A percentile compares a stretch with the other conserved stretches of the same genome.
phyloP scores from a whole-genome alignment of 768 basidiomycete genomes.

The Mycena latifolia region DNA sequence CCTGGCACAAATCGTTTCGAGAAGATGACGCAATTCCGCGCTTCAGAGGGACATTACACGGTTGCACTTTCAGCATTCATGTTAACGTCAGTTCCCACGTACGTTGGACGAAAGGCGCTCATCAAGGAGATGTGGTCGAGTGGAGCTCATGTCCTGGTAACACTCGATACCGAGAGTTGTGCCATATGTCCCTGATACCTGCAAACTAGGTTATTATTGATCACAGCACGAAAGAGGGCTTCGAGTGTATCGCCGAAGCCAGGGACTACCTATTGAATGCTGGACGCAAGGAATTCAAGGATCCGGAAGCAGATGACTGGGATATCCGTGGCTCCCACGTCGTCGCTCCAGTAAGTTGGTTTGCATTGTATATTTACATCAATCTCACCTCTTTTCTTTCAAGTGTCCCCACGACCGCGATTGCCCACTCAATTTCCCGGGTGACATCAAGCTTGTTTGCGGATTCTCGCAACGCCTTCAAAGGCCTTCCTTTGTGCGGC shows the following conservation, averaged over 20 bases:
- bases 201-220: slow-evolving; percentile 84
- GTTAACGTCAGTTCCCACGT: slow-evolving; percentile 77
- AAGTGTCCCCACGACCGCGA: slow-evolving; percentile 92
- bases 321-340: slow-evolving; percentile 76
- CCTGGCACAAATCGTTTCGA: slow-evolving; percentile 71
- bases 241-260: slow-evolving; percentile 82
- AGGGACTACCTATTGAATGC: slow-evolving; percentile 77
- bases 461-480: slow-evolving; percentile 91
- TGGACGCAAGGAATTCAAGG: slow-evolving; percentile 70
- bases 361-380: slow-evolving; percentile 18
- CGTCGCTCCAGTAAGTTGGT: slow-evolving; percentile 82
- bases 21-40: slow-evolving; percentile 57
- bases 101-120: slow-evolving; percentile 71
- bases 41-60: slow-evolving; percentile 59
- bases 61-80: slow-evolving; percentile 90
- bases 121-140: slow-evolving; percentile 93
- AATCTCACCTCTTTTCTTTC: slow-evolving; percentile 13
- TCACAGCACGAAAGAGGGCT: slow-evolving; percentile 81
- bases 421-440: slow-evolving; percentile 82
- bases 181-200: slow-evolving; percentile 20
- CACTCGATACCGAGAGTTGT: slow-evolving; percentile 30
- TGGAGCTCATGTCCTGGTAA: slow-evolving; percentile 86
- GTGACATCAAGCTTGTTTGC: slow-evolving; percentile 69
- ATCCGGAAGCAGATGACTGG: slow-evolving; percentile 51
- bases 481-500: slow-evolving; percentile 85